These are phyloP conservation scores for Fusarium multiceps DNA, from an alignment of 2,329 filamentous ascomycete genomes.

Conservation along the genomic window DNA sequence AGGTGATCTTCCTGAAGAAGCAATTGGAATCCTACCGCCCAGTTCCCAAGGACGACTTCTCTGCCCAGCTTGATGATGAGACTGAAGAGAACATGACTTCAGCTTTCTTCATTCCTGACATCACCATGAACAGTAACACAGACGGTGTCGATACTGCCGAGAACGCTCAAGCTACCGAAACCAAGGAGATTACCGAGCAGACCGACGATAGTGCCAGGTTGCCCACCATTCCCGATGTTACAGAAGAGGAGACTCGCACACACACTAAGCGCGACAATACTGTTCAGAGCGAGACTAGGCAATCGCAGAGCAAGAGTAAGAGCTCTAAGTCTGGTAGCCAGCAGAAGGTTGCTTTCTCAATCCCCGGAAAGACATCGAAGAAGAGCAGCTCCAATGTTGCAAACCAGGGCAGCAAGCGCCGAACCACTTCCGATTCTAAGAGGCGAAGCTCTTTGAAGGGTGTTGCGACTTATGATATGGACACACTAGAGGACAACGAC, in stretches of 20 bases:
- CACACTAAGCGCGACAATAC: conserved; percentile 47
- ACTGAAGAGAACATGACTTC: conserved; percentile 68
- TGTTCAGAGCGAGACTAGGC: conserved; percentile 46
- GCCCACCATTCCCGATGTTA: conserved; percentile 45
- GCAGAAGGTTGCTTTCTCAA: conserved; percentile 57
- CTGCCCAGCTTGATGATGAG: conserved; percentile 51
- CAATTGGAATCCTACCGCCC: conserved; percentile 58
- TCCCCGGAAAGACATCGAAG: conserved; percentile 52
- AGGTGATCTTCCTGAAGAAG: conserved; percentile 59
- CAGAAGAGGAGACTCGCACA: conserved; percentile 45
- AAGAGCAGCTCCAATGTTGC: conserved; percentile 50
- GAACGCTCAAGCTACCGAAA: conserved; percentile 50
- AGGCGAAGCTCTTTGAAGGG: conserved; percentile 38
- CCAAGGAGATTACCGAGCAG: conserved; percentile 49
- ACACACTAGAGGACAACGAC: conserved; percentile 49
- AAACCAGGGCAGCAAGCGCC: conserved; percentile 58
- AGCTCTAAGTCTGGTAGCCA: conserved; percentile 41
- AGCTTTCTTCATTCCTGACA: conserved; percentile 68
- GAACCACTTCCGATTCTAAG: conserved; percentile 44
- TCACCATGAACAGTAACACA: conserved; percentile 61
- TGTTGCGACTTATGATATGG: conserved; percentile 38
- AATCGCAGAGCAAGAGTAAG: conserved; percentile 46
- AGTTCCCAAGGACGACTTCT: conserved; percentile 52
- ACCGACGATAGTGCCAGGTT: conserved; percentile 50
- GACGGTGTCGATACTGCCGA: conserved; percentile 38